Base-by-base conservation (phyloP, 306 rosid species). In the Purshia tridentata region DNA sequence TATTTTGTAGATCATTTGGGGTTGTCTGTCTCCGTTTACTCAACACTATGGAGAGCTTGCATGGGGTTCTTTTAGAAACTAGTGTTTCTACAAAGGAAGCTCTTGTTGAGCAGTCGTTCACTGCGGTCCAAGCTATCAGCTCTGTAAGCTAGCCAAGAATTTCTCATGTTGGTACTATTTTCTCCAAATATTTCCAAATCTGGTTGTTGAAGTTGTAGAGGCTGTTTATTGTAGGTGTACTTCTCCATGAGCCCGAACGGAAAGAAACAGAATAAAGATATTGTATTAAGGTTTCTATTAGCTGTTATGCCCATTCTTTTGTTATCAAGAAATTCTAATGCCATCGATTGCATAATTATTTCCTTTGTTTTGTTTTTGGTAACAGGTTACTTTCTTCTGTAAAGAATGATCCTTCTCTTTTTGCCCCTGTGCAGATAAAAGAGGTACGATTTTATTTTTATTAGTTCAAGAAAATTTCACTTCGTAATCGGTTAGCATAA, bases 1-100 rank as follows among this genome's bases (percentile, higher is more conserved):
- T 75, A 74, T 76, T 59, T 79, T 89, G 89, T 82, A 94, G 99
- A 82, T 88, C 96, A 16, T 91, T 85, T 81, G 83, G 72, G 49
- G 86, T 84, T 65, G 83, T 86, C 48, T 91, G 96, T 75, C 77
- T 67, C 65, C 87, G 50, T 77, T 73, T 94, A 52, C 83, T 59
- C 29, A 66, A 64, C 66, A 81, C 80, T 61, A 61, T 89, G 44
- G 84, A 72, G 78, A 80, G 77, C 72, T 88, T 86, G 78, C 48
- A 47, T 53, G 79, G 81, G 69, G 80, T 87, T 78, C 15, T 86
- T 16, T 80, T 67, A 3, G 83, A 50, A 41, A 76, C 67, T 35
- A 70, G 14, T 58, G 72, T 72, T 72, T 76, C 86, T 20, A 77
- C 80, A 20, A 91, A 81, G 79, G 89, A 86, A 72, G 77, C 61